Percentiles rank a stretch among this genome's conserved stretches.
Evolutionary conservation across 179 eudicot genomes (phyloP).

Genomic region (Spinacia oleracea): DNA sequence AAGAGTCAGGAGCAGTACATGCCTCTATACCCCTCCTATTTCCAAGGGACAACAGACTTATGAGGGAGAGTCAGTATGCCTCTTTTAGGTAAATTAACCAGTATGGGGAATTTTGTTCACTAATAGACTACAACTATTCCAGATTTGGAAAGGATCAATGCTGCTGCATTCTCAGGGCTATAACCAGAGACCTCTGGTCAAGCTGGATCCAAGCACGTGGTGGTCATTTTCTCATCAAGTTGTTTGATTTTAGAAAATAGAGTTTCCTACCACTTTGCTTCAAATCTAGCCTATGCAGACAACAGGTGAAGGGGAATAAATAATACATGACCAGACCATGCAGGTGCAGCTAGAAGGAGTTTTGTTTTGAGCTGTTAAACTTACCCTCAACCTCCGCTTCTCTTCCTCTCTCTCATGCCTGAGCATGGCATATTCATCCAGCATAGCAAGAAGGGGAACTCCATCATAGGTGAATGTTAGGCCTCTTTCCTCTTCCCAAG

Average conservation of each 20-base stretch:
- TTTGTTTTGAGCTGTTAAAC: conserved; percentile 12
- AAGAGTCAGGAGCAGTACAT: neutral
- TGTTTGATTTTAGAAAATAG: neutral
- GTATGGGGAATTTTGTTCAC: too few species aligned
- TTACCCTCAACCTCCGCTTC: conserved; percentile 47
- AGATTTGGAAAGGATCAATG: neutral
- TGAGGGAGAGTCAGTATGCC: neutral
- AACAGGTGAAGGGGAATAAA: neutral
- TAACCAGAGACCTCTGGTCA: neutral
- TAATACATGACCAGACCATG: neutral
- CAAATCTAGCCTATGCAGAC: neutral
- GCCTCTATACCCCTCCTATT: neutral
- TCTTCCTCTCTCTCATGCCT: conserved; percentile 58
- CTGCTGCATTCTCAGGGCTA: neutral
- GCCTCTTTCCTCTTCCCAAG: conserved; percentile 53
- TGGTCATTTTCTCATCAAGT: neutral
- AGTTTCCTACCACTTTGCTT: neutral
- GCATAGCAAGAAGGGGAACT: conserved; percentile 55
- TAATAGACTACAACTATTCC: neutral
- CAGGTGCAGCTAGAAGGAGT: neutral
- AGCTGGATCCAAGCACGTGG: neutral
- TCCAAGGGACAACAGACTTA: neutral
- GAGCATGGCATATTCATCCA: conserved; percentile 58
- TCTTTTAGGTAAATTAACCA: neutral
- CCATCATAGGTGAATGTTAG: conserved; percentile 52